Evolutionary conservation across 2,329 filamentous ascomycete species (phyloP), one percentile per base, ranked within the genome.

Genomic region (Penicillium vulpinum): DNA sequence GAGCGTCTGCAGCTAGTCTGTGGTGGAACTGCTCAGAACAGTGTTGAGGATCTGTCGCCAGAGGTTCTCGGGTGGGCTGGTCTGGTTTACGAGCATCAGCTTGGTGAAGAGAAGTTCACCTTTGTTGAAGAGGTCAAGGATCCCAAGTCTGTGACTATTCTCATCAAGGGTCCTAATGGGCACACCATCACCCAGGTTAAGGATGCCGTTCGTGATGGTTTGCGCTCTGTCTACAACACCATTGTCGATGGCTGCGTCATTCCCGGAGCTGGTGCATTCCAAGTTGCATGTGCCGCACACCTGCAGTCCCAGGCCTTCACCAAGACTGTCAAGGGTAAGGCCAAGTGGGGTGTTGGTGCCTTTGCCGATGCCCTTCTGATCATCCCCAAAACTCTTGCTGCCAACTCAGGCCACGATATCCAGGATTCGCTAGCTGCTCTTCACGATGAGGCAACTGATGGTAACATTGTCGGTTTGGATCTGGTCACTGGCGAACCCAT

Each of bases 111-210:
- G 82, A 99, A 99, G 81, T 99, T 91, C 80, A 99, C 94, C 6
- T 99, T 99, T 73, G 84, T 99, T 60, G 94, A 99, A 78, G 94
- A 99, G 68, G 94, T 99, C 70, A 97, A 97, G 83, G 92, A 97
- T 60, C 91, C 94, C 61, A 99, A 99, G 81, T 97, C 93, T 1
- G 94, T 99, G 45, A 99, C 94, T 16, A 82, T 99, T 31, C 83
- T 99, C 70, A 97, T 99, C 83, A 99, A 97, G 83, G 94, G 94
- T 24, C 94, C 94, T 62, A 99, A 99, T 78, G 83, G 88, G 71
- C 94, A 99, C 81, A 97, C 93, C 60, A 99, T 99, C 69, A 87
- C 90, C 15, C 94, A 99, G 77, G 92, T 99, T 71, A 96, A 92
- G 64, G 94, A 99, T 73, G 94, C 94, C 3, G 94, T 97, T 43